Percentiles rank a stretch among this genome's conserved stretches.
Conservation (phyloP, 768 basidiomycete species). For the Boletus reticuloceps region DNA sequence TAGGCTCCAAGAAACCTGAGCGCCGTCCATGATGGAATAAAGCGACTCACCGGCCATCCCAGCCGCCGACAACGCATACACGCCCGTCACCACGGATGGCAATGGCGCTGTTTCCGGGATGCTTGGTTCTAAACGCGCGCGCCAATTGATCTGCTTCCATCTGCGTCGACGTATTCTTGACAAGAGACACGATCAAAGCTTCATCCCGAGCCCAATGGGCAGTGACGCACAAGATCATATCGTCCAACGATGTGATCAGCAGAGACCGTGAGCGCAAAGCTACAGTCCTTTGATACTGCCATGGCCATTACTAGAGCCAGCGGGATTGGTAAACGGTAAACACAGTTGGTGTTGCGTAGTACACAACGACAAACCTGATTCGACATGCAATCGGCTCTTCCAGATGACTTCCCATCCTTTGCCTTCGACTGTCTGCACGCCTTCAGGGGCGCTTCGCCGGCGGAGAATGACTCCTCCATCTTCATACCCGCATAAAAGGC, state of each 20-base stretch:
- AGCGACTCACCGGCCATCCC: conserved; percentile 82
- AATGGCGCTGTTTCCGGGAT: conserved; percentile 78
- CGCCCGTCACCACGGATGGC: conserved; percentile 71
- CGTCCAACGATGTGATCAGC: conserved; percentile 77
- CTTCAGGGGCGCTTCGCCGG: conserved; percentile 39
- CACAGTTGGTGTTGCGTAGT: not conserved
- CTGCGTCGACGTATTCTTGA: conserved; percentile 9
- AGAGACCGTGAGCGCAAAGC: conserved; percentile 75
- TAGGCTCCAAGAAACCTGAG: conserved; percentile 28
- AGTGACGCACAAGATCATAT: conserved; percentile 52
- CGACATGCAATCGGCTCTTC: conserved; percentile 64
- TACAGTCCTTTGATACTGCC: conserved; percentile 57
- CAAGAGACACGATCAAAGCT: not conserved
- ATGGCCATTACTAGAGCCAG: conserved; percentile 75
- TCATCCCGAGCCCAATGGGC: not conserved
- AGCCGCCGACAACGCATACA: conserved; percentile 86
- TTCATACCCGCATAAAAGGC: conserved; percentile 78
- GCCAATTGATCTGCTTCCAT: conserved; percentile 19
- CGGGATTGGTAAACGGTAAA: not conserved
- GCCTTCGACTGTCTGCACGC: conserved; percentile 56
- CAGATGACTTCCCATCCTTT: conserved; percentile 72
- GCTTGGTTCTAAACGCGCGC: conserved; percentile 56
- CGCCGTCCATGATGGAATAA: not conserved
- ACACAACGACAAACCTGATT: conserved; percentile 53
- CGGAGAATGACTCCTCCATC: conserved; percentile 80